A percentile compares a stretch with the other conserved stretches of the same genome.
Conservation (phyloP, 2,329 filamentous ascomycete genomes). For the Aplosporella prunicola region DNA sequence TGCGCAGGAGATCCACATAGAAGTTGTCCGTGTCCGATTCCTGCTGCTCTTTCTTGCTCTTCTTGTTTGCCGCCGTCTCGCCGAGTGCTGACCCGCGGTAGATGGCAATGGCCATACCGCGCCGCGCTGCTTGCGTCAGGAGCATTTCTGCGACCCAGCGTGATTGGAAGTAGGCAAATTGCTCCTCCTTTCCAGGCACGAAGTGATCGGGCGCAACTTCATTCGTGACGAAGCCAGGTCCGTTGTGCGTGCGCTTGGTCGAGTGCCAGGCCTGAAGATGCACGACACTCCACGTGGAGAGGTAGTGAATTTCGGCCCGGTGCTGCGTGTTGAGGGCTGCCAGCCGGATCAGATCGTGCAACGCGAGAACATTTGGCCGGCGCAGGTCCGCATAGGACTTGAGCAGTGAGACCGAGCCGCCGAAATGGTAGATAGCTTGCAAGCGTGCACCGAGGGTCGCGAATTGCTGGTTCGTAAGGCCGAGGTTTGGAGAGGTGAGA, state of each 20-base stretch:
- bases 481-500: neutral
- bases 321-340: neutral
- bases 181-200: too few relatives aligned
- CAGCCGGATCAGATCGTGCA: neutral
- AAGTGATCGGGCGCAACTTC: neutral
- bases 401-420: neutral
- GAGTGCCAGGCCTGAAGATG: constrained; percentile 5
- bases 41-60: too few relatives aligned
- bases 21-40: too few relatives aligned
- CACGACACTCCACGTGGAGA: constrained; percentile 6
- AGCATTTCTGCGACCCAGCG: constrained; percentile 7
- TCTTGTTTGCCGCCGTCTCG: too few relatives aligned
- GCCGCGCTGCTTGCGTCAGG: neutral
- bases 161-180: constrained; percentile 5
- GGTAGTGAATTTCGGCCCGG: constrained; percentile 2
- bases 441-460: neutral
- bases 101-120: constrained; percentile 2
- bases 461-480: neutral
- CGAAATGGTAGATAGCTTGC: constrained; percentile 6
- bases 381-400: neutral
- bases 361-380: neutral
- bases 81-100: constrained; percentile 2
- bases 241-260: neutral
- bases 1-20: too few relatives aligned
- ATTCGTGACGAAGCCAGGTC: neutral